Conservation (phyloP, 441 rosid species). For the Hura crepitans region DNA sequence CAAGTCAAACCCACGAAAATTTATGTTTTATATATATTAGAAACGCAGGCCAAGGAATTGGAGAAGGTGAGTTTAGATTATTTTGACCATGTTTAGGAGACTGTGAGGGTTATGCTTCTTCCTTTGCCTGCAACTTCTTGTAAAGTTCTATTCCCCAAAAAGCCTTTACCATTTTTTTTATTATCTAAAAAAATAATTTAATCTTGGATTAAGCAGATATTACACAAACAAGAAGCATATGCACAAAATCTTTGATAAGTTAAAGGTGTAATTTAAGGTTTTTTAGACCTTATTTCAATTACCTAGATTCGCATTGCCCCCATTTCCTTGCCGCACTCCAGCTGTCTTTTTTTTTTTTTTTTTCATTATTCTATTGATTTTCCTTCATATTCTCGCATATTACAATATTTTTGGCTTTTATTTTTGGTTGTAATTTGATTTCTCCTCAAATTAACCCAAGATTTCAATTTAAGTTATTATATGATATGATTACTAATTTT, state of each 20-base stretch:
- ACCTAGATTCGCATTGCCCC: slow-evolving; percentile 43
- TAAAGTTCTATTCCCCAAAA: slow-evolving; percentile 39
- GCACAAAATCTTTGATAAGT: slow-evolving; percentile 4
- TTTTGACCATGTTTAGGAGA: slow-evolving; percentile 62
- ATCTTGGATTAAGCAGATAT: neutral
- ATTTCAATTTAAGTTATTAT: no score
- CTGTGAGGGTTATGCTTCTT: slow-evolving; percentile 39
- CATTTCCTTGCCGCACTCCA: slow-evolving; percentile 3
- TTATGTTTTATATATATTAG: neutral
- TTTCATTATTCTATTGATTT: no score
- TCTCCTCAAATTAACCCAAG: no score
- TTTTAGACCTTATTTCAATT: slow-evolving; percentile 24
- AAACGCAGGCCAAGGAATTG: slow-evolving; percentile 44
- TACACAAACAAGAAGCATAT: neutral
- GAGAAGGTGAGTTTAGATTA: slow-evolving; percentile 31
- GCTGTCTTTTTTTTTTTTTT: neutral
- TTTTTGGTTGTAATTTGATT: no score
- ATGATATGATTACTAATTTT: no score
- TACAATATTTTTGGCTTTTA: no score
- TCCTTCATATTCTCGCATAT: no score
- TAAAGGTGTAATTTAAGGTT: slow-evolving; percentile 14
- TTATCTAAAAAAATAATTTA: neutral
- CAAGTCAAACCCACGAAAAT: neutral
- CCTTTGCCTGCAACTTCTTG: slow-evolving; percentile 36
- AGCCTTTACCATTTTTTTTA: neutral